Conservation (phyloP, 441 rosid genomes). For the Jatropha multifida region DNA sequence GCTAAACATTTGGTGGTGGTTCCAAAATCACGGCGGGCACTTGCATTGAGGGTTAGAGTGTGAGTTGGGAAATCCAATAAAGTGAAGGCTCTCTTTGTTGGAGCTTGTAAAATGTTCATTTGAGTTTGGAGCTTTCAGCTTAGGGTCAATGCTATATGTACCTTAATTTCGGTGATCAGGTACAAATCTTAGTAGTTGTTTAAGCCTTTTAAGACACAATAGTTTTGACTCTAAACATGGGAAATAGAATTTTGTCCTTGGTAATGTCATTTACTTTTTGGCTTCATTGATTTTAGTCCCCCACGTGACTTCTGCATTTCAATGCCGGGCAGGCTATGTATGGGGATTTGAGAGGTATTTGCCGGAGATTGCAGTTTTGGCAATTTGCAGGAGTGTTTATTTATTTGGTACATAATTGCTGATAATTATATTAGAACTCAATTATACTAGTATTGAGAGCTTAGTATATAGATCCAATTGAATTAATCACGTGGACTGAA, state of each 20-base stretch:
- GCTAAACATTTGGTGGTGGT: neutral
- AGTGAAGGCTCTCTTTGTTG: neutral
- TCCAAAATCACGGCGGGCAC: constrained; percentile 26
- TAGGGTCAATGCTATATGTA: constrained; percentile 22
- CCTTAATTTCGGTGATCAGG: constrained; percentile 10
- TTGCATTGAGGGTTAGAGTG: constrained; percentile 5
- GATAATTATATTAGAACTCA: no score
- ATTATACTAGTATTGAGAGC: no score
- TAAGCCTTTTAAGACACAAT: constrained; percentile 12
- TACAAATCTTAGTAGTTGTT: neutral
- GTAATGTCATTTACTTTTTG: constrained; percentile 3
- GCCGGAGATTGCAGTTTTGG: neutral
- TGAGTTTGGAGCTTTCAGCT: constrained; percentile 19
- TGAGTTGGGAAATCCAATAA: constrained; percentile 12
- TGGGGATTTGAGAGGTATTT: constrained; percentile 10
- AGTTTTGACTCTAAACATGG: constrained; percentile 18
- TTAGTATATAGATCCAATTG: no score
- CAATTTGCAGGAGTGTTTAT: neutral
- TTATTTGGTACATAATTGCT: no score
- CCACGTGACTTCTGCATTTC: constrained; percentile 2
- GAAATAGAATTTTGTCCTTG: constrained; percentile 10
- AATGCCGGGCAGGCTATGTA: neutral
- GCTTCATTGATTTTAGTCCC: constrained; percentile 1
- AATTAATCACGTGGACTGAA: no score
- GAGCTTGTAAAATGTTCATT: constrained; percentile 17